Evolutionary conservation across 2,329 filamentous ascomycete species (phyloP), one percentile per base, ranked within the genome.

Genomic region (Cladophialophora immunda): DNA sequence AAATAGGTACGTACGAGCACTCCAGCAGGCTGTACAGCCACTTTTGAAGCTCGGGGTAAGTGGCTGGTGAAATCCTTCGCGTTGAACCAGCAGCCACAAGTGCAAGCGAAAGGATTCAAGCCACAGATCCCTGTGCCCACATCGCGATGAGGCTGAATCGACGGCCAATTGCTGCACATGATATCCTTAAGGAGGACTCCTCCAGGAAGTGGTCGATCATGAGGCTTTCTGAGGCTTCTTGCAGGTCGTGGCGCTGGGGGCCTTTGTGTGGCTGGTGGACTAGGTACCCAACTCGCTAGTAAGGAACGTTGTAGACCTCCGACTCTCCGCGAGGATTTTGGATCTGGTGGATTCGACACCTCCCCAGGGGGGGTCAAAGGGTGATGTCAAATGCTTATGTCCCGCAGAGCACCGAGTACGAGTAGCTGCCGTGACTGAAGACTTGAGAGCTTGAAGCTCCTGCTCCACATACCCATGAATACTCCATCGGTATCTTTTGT

Each of bases 41-140:
- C 32, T n/a, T n/a, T n/a, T 15, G 22, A 27, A 50, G 45, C 19
- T 27, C 45, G 45, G 45, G 45, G 45, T 50, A 50, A 50, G 45
- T 50, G 45, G 45, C 45, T 50, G 45, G 45, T 50, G 45, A 25
- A 41, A 50, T 50, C 45, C 45, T 25, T 50, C 45, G 45, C 13
- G 19, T 50, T 25, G 22, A 50, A 50, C 45, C 19, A 27, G 5
- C 45, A 50, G 45, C 45, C 45, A 50, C 22, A 50, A 7, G 45
- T 25, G 11, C 45, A 50, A 50, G 19, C 45, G 45, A 50, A 50
- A 50, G 45, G 45, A 50, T 50, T 27, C 19, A 50, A 50, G 45
- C 45, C 45, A 50, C 45, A 27, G 45, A 50, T 50, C 22, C 45
- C 45, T 27, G 5, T 25, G 3, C 19, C 19, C 22, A 50, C 45